These are phyloP conservation scores for Diddensiella transvaalensis DNA, from an alignment of 805 yeast genomes.

Conservation along the genomic window DNA sequence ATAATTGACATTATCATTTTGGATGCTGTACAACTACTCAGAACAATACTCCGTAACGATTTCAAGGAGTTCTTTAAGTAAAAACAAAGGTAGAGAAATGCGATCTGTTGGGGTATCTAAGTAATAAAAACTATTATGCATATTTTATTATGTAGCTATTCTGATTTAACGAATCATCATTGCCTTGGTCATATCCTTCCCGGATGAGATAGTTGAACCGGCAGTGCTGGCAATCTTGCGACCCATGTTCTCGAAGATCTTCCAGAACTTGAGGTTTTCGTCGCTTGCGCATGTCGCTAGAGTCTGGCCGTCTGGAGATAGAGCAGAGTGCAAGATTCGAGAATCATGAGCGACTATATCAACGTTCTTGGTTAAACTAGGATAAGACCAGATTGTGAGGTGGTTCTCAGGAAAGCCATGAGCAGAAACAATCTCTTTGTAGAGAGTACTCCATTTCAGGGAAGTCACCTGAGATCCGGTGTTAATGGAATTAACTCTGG, in stretches of 20 bases:
- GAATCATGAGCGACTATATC: slow-evolving; percentile 91
- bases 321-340: slow-evolving; percentile 73
- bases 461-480: slow-evolving; percentile 96
- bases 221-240: slow-evolving; percentile 31
- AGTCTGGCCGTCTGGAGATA: slow-evolving; percentile 87
- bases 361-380: slow-evolving; percentile 81
- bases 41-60: too few species aligned
- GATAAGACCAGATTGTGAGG: slow-evolving; percentile 79
- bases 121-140: too few species aligned
- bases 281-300: slow-evolving; percentile 95
- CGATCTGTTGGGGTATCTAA: too few species aligned
- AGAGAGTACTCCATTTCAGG: slow-evolving; percentile 70
- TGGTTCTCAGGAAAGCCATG: slow-evolving; percentile 91
- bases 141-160: not conserved
- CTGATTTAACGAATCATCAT: slow-evolving; percentile 46
- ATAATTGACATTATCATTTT: too few species aligned
- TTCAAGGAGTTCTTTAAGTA: too few species aligned
- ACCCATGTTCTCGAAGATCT: slow-evolving; percentile 63
- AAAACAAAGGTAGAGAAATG: too few species aligned
- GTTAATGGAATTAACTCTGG: slow-evolving; percentile 78
- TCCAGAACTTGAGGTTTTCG: slow-evolving; percentile 94
- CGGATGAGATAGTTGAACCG: slow-evolving; percentile 35
- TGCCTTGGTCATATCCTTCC: slow-evolving; percentile 47
- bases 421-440: slow-evolving; percentile 79
- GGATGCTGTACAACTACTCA: too few species aligned